These are phyloP conservation scores for Podaxis mareebaensis DNA, from an alignment of 768 basidiomycete genomes.

Conservation along the genomic window DNA sequence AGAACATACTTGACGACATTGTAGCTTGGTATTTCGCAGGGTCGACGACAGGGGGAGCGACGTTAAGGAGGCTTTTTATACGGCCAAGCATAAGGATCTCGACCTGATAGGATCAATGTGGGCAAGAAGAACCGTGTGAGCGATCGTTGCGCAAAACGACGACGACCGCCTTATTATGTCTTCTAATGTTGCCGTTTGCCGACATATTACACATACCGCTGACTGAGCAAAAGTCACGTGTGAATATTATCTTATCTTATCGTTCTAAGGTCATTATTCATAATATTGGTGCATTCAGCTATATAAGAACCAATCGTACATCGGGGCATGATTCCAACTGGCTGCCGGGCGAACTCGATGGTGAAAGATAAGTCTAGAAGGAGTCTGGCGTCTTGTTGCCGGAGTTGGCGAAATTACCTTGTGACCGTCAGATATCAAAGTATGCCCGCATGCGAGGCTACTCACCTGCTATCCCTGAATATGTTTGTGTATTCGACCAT, in stretches of 20 bases:
- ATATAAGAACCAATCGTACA: neutral
- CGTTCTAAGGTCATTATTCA: neutral
- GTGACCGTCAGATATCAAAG: neutral
- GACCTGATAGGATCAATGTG: conserved; percentile 10
- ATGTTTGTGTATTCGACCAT: neutral
- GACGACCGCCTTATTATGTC: neutral
- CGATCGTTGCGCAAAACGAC: neutral
- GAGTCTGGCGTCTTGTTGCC: conserved; percentile 1
- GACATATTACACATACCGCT: neutral
- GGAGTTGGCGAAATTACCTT: neutral
- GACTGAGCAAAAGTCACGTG: conserved; percentile 7
- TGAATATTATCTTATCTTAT: neutral
- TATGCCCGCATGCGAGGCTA: neutral
- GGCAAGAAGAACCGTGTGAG: neutral
- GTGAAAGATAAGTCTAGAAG: neutral
- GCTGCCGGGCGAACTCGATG: neutral
- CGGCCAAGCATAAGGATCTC: conserved; percentile 19
- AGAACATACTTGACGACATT: conserved; percentile 40
- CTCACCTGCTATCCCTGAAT: neutral
- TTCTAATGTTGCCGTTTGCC: neutral
- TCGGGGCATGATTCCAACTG: neutral
- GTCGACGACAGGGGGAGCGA: conserved; percentile 29
- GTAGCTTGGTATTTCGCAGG: conserved; percentile 37
- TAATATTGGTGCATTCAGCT: neutral
- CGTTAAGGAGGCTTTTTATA: conserved; percentile 19